A percentile compares a stretch with the other conserved stretches of the same genome.
These are phyloP conservation scores for Aspergillus ochraceus DNA, from an alignment of 2,329 filamentous ascomycete genomes.

Conservation along the genomic window DNA sequence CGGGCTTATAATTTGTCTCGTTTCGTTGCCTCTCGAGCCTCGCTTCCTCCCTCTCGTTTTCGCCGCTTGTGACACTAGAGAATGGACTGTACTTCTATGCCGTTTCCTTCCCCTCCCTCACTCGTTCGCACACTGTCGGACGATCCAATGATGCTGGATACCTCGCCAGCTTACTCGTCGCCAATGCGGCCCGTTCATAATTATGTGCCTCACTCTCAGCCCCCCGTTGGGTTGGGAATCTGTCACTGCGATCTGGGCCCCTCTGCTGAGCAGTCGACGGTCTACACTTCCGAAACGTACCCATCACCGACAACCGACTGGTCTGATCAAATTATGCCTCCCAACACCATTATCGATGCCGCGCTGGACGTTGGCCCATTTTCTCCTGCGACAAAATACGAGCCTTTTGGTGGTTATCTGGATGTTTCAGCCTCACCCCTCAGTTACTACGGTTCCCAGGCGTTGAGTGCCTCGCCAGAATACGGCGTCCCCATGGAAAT, in stretches of 20 bases:
- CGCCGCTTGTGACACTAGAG: conserved; percentile 5
- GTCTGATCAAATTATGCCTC: conserved; percentile 21
- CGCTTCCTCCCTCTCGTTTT: background rate
- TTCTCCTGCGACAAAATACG: conserved; percentile 22
- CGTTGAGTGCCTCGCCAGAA: conserved; percentile 24
- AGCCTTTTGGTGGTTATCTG: conserved; percentile 21
- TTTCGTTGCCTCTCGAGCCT: background rate
- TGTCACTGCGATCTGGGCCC: conserved; percentile 27
- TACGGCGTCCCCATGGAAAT: conserved; percentile 25
- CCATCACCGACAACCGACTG: conserved; percentile 22
- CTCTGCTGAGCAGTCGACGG: conserved; percentile 19
- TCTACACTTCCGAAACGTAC: conserved; percentile 21
- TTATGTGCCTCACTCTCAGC: conserved; percentile 18
- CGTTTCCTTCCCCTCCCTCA: conserved; percentile 21
- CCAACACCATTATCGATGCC: conserved; percentile 21
- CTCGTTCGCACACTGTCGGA: conserved; percentile 11
- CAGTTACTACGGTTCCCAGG: conserved; percentile 24
- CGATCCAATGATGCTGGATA: conserved; percentile 17
- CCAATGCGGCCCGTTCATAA: conserved; percentile 15
- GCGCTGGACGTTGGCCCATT: conserved; percentile 23
- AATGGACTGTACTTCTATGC: conserved; percentile 26
- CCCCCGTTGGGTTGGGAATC: conserved; percentile 33
- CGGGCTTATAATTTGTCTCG: background rate
- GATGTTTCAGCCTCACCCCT: conserved; percentile 25
- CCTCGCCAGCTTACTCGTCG: conserved; percentile 25